These are phyloP conservation scores for Aspergillus flavus DNA, from an alignment of 2,329 filamentous ascomycete genomes.

Conservation along the genomic window DNA sequence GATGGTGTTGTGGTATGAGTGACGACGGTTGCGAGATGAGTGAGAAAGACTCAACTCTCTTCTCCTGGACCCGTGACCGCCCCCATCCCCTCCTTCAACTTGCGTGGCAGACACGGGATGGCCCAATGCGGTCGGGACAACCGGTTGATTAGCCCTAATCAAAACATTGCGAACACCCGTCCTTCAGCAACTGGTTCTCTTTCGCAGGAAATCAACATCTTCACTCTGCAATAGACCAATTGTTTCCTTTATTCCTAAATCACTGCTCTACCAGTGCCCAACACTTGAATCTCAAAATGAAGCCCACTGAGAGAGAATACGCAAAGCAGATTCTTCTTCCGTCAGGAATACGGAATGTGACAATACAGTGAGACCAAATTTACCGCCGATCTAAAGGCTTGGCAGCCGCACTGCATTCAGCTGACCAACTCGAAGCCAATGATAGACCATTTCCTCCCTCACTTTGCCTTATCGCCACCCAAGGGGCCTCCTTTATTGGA, in stretches of 20 bases:
- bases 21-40: constrained; percentile 1
- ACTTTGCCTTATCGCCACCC: constrained; percentile 9
- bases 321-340: neutral
- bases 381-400: constrained; percentile 5
- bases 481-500: constrained; percentile 12
- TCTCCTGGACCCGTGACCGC: neutral
- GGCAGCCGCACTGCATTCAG: constrained; percentile 16
- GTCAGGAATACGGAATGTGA: neutral
- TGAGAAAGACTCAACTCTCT: neutral
- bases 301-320: neutral
- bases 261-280: neutral
- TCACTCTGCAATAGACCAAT: neutral
- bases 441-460: no score
- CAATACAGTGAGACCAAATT: neutral
- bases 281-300: neutral
- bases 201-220: no score
- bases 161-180: constrained; percentile 1
- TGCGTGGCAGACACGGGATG: constrained; percentile 10
- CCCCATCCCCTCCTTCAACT: neutral
- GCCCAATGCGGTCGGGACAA: neutral
- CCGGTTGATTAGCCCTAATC: neutral
- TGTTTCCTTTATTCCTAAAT: neutral
- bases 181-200: neutral
- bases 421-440: constrained; percentile 19
- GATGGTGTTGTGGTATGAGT: constrained; percentile 13